A percentile compares a stretch with the other conserved stretches of the same genome.
These are phyloP conservation scores for Erythrobasidium yunnanense DNA, from an alignment of 768 basidiomycete species.

Conservation along the genomic window DNA sequence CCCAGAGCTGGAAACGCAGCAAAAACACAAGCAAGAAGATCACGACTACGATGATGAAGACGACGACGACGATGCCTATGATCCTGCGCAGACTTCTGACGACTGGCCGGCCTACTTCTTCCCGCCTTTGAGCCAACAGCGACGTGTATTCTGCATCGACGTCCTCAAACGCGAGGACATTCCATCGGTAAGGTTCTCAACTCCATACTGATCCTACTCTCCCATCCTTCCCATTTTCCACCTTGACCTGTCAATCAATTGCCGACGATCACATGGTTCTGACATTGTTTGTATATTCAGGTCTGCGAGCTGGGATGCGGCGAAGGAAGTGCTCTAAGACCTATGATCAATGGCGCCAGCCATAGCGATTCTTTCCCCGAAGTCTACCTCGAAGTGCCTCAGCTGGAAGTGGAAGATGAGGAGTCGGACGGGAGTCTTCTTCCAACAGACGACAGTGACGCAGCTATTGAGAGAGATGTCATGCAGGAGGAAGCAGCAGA, in stretches of 20 bases:
- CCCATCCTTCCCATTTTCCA: neutral
- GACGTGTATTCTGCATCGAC: constrained; percentile 23
- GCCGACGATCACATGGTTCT: neutral
- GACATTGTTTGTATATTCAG: neutral
- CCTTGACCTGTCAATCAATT: neutral
- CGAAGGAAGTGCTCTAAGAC: constrained; percentile 6
- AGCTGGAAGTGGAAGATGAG: neutral
- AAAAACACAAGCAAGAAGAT: too few species aligned
- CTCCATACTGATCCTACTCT: neutral
- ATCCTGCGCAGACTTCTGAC: neutral
- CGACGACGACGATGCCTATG: neutral
- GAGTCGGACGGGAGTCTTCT: too few species aligned
- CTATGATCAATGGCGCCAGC: constrained; percentile 16
- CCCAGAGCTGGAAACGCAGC: too few species aligned
- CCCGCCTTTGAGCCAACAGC: constrained; percentile 31
- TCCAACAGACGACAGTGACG: too few species aligned
- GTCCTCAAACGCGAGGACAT: constrained; percentile 21
- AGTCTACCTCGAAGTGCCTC: neutral
- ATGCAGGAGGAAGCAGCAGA: too few species aligned
- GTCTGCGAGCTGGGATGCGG: constrained; percentile 25
- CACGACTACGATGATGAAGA: too few species aligned
- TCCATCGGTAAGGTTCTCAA: constrained; percentile 19
- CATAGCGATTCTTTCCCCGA: constrained; percentile 20
- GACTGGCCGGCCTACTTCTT: constrained; percentile 32
- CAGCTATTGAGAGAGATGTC: too few species aligned